Evolutionary conservation across 1,284 basidiomycete genomes (phyloP), one percentile per base, ranked within the genome.

Genomic region (Mycena sp.): DNA sequence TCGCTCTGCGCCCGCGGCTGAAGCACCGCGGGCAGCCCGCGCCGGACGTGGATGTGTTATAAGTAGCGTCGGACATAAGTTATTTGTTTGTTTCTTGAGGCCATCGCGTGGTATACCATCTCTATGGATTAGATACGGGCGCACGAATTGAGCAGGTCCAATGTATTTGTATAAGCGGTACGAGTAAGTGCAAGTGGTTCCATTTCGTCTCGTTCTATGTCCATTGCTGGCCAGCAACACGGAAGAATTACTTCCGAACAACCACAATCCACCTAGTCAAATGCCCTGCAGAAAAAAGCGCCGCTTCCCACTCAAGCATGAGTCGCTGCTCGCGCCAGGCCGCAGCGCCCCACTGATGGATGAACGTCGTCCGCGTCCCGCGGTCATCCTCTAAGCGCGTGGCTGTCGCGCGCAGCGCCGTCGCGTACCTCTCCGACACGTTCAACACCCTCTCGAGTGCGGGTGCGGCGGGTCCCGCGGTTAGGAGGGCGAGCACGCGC

Each of bases 221-320:
- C 60, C 38, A 16, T 56, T 37, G 28, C 17, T 21, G 32, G 10
- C 17, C 49, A 25, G 6, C 5, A 29, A 10, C 16, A 21, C 44
- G 0, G 3, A 40, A 53, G 50, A 6, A 11, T 59, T 61, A 69
- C 61, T 74, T 75, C 21, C 65, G 70, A 46, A 79, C 50, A 35
- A 72, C 67, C 43, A 81, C 70, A 14, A 73, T 65, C 80, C 79
- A 80, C 46, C 76, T 72, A 60, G 55, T 65, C 52, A 81, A 63
- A 43, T 72, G 60, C 19, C 75, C 77, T 3, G 52, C 65, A 21
- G 64, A 63, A 30, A 87, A 70, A 38, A 87, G 74, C 1, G 79
- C 84, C 10, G 81, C 83, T 70, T 89, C 87, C 78, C 87, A 86
- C 25, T 76, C 76, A 21, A 83, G 60, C 64, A 81, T 73, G 17